phyloP scores from a whole-genome alignment of 371 early-diverging fungal genomes.

The Apophysomyces ossiformis region DNA sequence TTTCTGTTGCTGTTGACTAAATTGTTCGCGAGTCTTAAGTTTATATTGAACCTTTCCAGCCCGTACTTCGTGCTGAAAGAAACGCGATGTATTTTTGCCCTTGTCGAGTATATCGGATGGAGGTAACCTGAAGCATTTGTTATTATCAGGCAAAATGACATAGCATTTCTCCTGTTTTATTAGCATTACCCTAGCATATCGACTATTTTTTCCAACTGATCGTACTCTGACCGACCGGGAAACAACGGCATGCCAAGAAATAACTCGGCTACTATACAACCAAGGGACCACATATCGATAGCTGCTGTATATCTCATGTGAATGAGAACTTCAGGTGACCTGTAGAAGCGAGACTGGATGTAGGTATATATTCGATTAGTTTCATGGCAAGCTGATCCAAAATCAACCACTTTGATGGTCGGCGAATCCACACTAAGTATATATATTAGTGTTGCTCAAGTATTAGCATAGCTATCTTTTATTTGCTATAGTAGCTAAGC shows the following conservation, averaged over 20 bases:
- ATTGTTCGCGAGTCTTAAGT: conserved; percentile 79
- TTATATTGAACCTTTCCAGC: conserved; percentile 53
- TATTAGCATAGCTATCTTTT: too few relatives aligned
- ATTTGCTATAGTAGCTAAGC: too few relatives aligned
- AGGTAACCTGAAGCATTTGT: conserved; percentile 49
- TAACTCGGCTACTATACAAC: conserved; percentile 99
- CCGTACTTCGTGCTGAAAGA: conserved; percentile 59
- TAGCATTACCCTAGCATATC: conserved; percentile 75
- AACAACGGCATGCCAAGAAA: conserved; percentile 90
- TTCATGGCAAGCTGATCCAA: conserved; percentile 94
- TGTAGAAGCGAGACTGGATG: conserved; percentile 97
- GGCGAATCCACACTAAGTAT: conserved; percentile 67
- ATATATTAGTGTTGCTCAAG: background rate
- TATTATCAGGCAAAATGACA: background rate
- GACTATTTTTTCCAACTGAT: conserved; percentile 88
- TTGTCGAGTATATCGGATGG: conserved; percentile 84
- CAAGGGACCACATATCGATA: conserved; percentile 99
- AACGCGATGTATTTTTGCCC: conserved; percentile 75
- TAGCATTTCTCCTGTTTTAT: background rate
- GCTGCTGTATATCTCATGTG: conserved; percentile 88
- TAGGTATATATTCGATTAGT: conserved; percentile 87
- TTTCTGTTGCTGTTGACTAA: conserved; percentile 67
- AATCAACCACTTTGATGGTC: conserved; percentile 96
- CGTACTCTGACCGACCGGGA: conserved; percentile 91
- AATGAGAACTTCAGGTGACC: conserved; percentile 96